A percentile compares a stretch with the other conserved stretches of the same genome.
phyloP scores from a whole-genome alignment of 108 stramenopile species.

The Nannochloropsis oceanica region DNA sequence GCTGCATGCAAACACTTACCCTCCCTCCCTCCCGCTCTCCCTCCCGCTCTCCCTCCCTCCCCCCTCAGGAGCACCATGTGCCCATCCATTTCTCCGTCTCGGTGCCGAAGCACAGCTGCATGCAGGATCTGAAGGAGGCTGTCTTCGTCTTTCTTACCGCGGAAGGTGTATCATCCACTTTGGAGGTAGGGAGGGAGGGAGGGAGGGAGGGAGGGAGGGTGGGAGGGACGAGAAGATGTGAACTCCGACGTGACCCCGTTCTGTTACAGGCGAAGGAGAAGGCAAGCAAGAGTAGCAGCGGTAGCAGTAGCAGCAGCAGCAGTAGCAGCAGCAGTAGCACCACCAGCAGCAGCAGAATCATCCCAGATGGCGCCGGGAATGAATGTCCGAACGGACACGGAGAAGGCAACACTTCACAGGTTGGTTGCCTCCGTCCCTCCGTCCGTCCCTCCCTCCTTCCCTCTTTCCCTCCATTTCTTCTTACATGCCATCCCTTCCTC shows the following conservation, averaged over 20 bases:
- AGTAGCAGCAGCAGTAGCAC: not conserved
- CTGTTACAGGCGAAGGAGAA: not conserved
- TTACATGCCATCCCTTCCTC: not conserved
- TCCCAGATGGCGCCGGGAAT: too few species aligned
- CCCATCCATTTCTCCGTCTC: not conserved
- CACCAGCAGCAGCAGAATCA: too few species aligned
- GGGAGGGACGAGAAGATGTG: not conserved
- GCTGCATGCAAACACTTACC: not conserved
- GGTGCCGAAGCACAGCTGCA: not conserved
- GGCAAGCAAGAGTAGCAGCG: not conserved
- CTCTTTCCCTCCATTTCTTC: not conserved
- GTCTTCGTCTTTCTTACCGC: not conserved
- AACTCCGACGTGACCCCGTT: not conserved
- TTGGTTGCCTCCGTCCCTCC: not conserved
- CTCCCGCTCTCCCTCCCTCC: not conserved
- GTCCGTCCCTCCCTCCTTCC: not conserved
- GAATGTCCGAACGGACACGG: not conserved
- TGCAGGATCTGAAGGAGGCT: not conserved
- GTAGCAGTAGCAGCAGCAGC: not conserved
- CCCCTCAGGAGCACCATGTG: not conserved
- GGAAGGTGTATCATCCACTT: not conserved
- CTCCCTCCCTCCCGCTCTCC: not conserved
- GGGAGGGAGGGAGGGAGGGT: not conserved
- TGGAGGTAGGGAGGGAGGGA: not conserved
- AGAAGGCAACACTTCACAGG: not conserved